Evolutionary conservation across 73 alveolate species (phyloP).

Genomic region (Uronychia setigera): DNA sequence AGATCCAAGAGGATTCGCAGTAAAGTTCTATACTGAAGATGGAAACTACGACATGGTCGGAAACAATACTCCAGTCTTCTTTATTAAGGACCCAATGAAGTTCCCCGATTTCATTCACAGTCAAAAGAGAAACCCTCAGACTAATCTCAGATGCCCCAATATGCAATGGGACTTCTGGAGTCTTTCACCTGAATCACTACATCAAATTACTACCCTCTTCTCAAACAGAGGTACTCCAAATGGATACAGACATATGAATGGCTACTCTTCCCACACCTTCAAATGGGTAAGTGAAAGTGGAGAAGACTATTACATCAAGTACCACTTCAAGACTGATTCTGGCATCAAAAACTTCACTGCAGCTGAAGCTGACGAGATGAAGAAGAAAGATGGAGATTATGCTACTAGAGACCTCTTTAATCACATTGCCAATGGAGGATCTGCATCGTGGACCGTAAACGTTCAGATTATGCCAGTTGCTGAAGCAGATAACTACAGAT

Average conservation of each 20-base stretch:
- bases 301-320: constrained; percentile 82
- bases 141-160: constrained; percentile 75
- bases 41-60: constrained; percentile 96
- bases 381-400: constrained; percentile 70
- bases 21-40: constrained; percentile 93
- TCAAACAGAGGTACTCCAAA: constrained; percentile 94
- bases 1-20: constrained; percentile 95
- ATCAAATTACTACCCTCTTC: constrained; percentile 82
- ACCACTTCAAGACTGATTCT: constrained; percentile 86
- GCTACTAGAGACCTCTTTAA: constrained; percentile 91
- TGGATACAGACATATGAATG: constrained; percentile 93
- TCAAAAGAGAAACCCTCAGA: constrained; percentile 85
- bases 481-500: constrained; percentile 78
- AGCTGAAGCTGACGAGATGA: constrained; percentile 71
- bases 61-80: constrained; percentile 94
- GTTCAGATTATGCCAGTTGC: constrained; percentile 86
- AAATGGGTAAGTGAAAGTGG: constrained; percentile 89
- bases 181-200: constrained; percentile 85
- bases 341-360: constrained; percentile 86
- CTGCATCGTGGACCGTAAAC: constrained; percentile 82
- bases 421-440: constrained; percentile 71
- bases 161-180: constrained; percentile 90
- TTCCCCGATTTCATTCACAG: constrained; percentile 94
- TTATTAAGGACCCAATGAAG: constrained; percentile 90
- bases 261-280: constrained; percentile 89